Evolutionary conservation across 371 early-diverging fungal genomes (phyloP), one percentile per base, ranked within the genome.

Genomic region (Lichtheimia ramosa): DNA sequence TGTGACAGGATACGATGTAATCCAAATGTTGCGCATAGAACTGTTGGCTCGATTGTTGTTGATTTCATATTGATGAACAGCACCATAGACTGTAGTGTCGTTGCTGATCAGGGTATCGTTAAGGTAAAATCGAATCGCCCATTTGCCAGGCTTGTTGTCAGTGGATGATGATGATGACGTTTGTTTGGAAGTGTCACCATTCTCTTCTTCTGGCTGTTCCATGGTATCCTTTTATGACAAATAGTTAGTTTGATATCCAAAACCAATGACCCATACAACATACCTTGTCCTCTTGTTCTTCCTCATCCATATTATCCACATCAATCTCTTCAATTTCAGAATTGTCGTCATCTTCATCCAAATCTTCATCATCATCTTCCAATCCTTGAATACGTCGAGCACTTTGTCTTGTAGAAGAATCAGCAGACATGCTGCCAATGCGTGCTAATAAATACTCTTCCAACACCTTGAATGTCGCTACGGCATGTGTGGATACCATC

Each of bases 401-500:
- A 56, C 54, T 0, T 21, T 46, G 10, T 51, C 59, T 16, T 40
- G 46, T 5, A 0, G 56, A 39, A 12, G 34, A 34, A 42, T 51
- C 54, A 16, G 61, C 62, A 34, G 34, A 34, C 34, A 34, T 34
- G 10, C 34, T 34, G 2, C 34, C 34, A 50, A 91, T 64, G 0
- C 87, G 75, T 2, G 84, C 74, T 23, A 85, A 80, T 25, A 93
- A 66, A 58, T 87, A 93, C 16, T 92, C 90, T 61, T 94, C 94
- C 7, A 95, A 62, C 1, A 86, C 85, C 46, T 85, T 78, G 70
- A 92, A 91, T 0, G 92, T 89, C 3, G 92, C 92, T 4, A 94
- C 83, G 5, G 95, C 93, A 71, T 95, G 94, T 13, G 94, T 88
- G 5, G 90, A 89, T 2, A 95, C 88, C 34, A 90, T 77, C 34